Base-by-base conservation (phyloP, 169 alveolate species). In the Eimeria maxima region DNA sequence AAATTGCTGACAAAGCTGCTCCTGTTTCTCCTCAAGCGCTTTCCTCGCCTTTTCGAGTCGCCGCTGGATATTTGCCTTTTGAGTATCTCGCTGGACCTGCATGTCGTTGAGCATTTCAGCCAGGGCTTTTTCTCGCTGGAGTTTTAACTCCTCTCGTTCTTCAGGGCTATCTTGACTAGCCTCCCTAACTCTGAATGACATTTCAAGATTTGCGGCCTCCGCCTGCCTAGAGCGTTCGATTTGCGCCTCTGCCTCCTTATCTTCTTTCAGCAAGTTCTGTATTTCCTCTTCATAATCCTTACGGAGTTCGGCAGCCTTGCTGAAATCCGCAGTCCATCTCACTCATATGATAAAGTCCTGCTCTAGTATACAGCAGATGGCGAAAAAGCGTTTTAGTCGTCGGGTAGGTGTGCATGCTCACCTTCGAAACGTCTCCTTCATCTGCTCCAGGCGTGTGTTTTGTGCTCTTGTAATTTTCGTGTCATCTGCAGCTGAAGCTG, bases 121-220 rank as follows among this genome's bases (percentile, higher is more conserved):
- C 38, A 87, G 78, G 83, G 93, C 93, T 44, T 87, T 20, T 65
- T 87, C 93, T 2, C 93, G 81, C 81, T 87, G 83, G 47, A 0
- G 18, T 63, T 63, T 60, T 18, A 87, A 53, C 83, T 87, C 14
- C 53, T 57, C 81, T 33, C n/a, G 78, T 29, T 33, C 93, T 44
- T 87, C 93, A 60, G 81, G 81, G 57, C 93, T 63, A 22, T 63
- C 93, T n/a, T 87, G 83, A 55, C 81, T 87, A 13, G 93, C 93
- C 24, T 87, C 93, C 29, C 53, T 87, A 42, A 87, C 81, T 44
- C 93, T 60, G 42, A 87, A 87, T 33, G 81, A 42, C 93, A 87
- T 87, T 87, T 87, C 93, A 33, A 87, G 65, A 38, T 87, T 87
- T 7, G 93, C 93, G 20, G 45, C 78, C 44, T 87, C 93, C 53